Evolutionary conservation across 352 stramenopile species (phyloP).

Genomic region (Phytophthora sp.): DNA sequence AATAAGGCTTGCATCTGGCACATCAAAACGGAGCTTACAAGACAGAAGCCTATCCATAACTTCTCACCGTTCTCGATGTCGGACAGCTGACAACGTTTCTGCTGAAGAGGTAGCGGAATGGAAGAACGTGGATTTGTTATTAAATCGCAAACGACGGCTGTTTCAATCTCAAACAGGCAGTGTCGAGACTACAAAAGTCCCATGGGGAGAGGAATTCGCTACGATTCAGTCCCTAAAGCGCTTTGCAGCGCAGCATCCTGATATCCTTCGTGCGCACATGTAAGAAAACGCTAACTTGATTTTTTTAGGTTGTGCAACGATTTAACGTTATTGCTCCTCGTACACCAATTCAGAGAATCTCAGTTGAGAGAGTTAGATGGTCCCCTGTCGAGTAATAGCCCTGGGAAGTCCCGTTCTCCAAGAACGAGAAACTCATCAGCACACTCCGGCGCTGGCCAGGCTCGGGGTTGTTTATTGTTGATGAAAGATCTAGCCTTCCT

Average conservation of each 20-base stretch:
- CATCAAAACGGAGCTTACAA: not conserved
- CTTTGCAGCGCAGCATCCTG: constrained; percentile 57
- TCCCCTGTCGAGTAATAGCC: constrained; percentile 24
- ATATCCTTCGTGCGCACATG: constrained; percentile 64
- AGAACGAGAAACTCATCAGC: constrained; percentile 2
- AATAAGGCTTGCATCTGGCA: not conserved
- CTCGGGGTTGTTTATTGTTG: constrained; percentile 48
- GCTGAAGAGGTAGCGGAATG: constrained; percentile 60
- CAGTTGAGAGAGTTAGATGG: constrained; percentile 33
- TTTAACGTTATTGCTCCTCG: too few relatives aligned
- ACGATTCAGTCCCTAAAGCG: constrained; percentile 69
- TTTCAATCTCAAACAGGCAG: constrained; percentile 43
- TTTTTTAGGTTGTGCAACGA: too few relatives aligned
- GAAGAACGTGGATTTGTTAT: constrained; percentile 62
- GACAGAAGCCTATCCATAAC: not conserved
- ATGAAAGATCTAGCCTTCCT: constrained; percentile 70
- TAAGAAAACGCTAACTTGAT: too few relatives aligned
- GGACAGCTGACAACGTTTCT: constrained; percentile 20
- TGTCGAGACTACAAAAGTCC: constrained; percentile 50
- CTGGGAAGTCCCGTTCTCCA: constrained; percentile 3
- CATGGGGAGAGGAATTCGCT: constrained; percentile 67
- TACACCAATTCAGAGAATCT: constrained; percentile 15
- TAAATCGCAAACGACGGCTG: constrained; percentile 58
- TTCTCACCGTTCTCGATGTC: constrained; percentile 11
- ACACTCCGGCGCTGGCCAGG: constrained; percentile 7